Evolutionary conservation across 768 basidiomycete genomes (phyloP), one percentile per base, ranked within the genome.

Genomic region (Lyophyllum shimeji): DNA sequence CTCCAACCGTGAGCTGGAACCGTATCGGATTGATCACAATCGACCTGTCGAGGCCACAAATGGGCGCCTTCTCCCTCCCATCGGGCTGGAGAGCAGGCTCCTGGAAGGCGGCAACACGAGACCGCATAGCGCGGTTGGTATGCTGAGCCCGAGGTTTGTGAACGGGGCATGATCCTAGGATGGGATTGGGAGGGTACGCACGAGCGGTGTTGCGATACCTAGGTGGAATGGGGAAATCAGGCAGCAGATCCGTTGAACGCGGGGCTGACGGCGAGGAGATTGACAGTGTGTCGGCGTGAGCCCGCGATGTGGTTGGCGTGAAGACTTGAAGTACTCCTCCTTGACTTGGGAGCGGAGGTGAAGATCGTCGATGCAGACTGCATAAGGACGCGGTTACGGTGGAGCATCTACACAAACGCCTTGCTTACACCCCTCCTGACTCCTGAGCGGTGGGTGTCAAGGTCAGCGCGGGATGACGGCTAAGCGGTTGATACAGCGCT

Each of bases 1-100:
- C 87, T 1, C 89, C 89, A 1, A 92, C 71, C 0, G 89, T 91
- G 54, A 91, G 69, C 67, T 92, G 89, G 42, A 90, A 69, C n/a
- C 88, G 68, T 9, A 75, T 64, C 0, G 81, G 80, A 42, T 79
- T 74, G 52, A 90, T 77, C 51, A 87, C 67, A 60, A 91, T 82
- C 2, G 80, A 75, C 8, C 62, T 63, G 67, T 92, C 85, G 3
- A 92, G 72, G 0, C 90, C 90, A 7, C 69, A 61, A 2, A 80
- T 70, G 0, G 54, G 20, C 52, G 61, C 66, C 18, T 69, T 60
- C 48, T 57, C 59, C 57, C 11, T 27, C 17, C n/a, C 34, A 46
- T 15, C 9, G 11, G 25, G 34, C 20, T 20, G 12, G 3, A 37
- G 8, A 21, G 18, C 23, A 24, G 53, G 43, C 29, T n/a, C 29